Percentiles rank a stretch among this genome's conserved stretches.
Evolutionary conservation across 805 yeast genomes (phyloP).

Genomic region (Saccharomycopsis capsularis): DNA sequence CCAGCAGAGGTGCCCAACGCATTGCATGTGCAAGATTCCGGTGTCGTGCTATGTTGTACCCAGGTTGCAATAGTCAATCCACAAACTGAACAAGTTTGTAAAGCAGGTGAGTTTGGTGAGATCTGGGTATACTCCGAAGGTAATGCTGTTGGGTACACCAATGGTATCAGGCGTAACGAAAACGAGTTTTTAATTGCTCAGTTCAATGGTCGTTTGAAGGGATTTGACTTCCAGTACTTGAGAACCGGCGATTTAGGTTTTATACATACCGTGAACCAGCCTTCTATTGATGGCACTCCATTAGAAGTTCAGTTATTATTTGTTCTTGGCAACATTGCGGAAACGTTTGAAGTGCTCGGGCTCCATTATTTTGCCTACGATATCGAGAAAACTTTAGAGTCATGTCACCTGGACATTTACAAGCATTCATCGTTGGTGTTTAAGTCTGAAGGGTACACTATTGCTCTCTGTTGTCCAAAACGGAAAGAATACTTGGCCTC

Average conservation of each 20-base stretch:
- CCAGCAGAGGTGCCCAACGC: slow-evolving; percentile 64
- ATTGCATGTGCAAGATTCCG: slow-evolving; percentile 82
- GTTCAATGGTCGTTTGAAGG: slow-evolving; percentile 56
- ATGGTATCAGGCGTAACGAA: slow-evolving; percentile 32
- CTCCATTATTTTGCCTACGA: slow-evolving; percentile 86
- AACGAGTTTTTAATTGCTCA: slow-evolving; percentile 42
- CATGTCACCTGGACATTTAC: slow-evolving; percentile 38
- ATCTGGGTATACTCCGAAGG: slow-evolving; percentile 95
- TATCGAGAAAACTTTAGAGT: slow-evolving; percentile 62
- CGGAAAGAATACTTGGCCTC: slow-evolving; percentile 52
- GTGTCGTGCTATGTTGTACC: slow-evolving; percentile 92
- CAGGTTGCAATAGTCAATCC: slow-evolving; percentile 94
- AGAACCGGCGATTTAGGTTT: slow-evolving; percentile 96
- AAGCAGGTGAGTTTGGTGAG: slow-evolving; percentile 91
- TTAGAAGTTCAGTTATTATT: slow-evolving; percentile 68
- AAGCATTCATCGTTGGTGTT: slow-evolving; percentile 52
- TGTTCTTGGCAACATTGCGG: slow-evolving; percentile 76
- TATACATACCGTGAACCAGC: slow-evolving; percentile 55
- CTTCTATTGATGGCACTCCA: slow-evolving; percentile 26
- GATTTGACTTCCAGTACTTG: slow-evolving; percentile 59
- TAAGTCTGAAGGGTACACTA: slow-evolving; percentile 73
- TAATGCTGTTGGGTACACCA: slow-evolving; percentile 54
- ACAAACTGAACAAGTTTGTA: slow-evolving; percentile 72
- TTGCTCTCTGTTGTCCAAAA: slow-evolving; percentile 64
- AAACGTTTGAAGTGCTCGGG: slow-evolving; percentile 87